phyloP scores from a whole-genome alignment of 1,284 basidiomycete species.

The Rhodotorula sp. region DNA sequence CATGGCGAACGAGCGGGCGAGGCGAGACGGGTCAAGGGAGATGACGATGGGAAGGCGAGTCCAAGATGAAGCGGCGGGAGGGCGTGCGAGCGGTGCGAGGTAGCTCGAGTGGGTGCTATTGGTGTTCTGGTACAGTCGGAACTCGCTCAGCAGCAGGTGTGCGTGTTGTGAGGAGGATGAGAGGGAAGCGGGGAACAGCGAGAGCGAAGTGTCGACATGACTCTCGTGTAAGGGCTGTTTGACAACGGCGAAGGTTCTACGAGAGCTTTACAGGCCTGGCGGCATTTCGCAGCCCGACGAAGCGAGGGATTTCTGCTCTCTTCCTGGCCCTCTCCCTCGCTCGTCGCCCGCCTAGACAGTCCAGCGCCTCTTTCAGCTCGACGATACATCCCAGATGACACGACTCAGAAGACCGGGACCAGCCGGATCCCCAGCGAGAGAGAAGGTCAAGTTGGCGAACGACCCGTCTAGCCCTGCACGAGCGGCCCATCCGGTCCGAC shows the following conservation, averaged over 20 bases:
- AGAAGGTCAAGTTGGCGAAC: too few relatives aligned
- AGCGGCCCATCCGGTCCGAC: background rate
- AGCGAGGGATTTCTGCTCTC: too few relatives aligned
- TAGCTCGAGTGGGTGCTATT: background rate
- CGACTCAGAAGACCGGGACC: too few relatives aligned
- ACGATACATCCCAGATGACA: too few relatives aligned
- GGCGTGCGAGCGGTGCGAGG: background rate
- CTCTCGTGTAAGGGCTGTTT: too few relatives aligned
- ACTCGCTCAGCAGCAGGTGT: background rate
- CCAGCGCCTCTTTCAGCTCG: too few relatives aligned
- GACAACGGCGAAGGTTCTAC: too few relatives aligned
- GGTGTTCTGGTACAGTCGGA: background rate
- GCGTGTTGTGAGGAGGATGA: background rate
- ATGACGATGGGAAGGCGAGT: slow-evolving; percentile 16
- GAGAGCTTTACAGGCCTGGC: too few relatives aligned
- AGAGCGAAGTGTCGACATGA: background rate
- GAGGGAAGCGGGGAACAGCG: background rate
- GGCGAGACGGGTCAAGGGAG: background rate
- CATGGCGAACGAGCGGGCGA: slow-evolving; percentile 55
- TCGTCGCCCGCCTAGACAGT: too few relatives aligned
- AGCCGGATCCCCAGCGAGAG: too few relatives aligned
- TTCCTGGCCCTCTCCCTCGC: too few relatives aligned
- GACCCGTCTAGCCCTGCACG: background rate
- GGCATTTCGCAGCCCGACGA: too few relatives aligned
- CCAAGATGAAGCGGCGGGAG: background rate